Evolutionary conservation across 2,329 filamentous ascomycete species (phyloP), one percentile per base, ranked within the genome.

Genomic region (Zasmidium angulare): DNA sequence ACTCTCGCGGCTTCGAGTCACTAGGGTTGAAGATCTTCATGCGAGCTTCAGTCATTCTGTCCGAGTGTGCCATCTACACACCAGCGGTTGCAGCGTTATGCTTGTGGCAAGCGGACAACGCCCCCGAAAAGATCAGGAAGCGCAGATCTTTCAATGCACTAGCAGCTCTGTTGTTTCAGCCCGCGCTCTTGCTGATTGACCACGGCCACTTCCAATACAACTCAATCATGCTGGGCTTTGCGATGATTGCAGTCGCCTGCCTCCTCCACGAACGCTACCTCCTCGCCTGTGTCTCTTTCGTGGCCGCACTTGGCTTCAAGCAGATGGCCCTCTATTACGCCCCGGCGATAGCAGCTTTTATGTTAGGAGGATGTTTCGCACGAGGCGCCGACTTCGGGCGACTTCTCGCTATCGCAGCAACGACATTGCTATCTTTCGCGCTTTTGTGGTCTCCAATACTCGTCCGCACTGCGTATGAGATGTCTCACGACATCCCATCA

Each of bases 301-400:
- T 99, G 6, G 86, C 85, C 17, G 90, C 93, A 2, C 81, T 99
- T n/a, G 91, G 91, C 4, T 99, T 98, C 82, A 99, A 99, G 80
- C 95, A 99, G 76, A 99, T 99, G 96, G 93, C 93, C 0, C 82
- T 99, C 14, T 99, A 98, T 78, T 99, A 97, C 75, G 92, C 96
- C 2, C 93, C 96, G 14, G 88, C 89, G 20, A 87, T 98, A 58
- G 98, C 98, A 74, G 89, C 91, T 26, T 99, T 92, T 71, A 86
- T 99, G 1, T 80, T 97, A 0, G 95, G 93, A 9, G 86, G 88
- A 69, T 97, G 93, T 71, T 68, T 96, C 19, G 88, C 0, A 81
- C 81, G 11, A 76, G 93, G 68, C 87, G 88, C 57, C 68, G 87
- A 1, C 73, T 82, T 0, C 86, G 91, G 2, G n/a, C n/a, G n/a